These are phyloP conservation scores for Carex kokanica DNA, from an alignment of 176 grass and related monocot genomes.

Conservation along the genomic window DNA sequence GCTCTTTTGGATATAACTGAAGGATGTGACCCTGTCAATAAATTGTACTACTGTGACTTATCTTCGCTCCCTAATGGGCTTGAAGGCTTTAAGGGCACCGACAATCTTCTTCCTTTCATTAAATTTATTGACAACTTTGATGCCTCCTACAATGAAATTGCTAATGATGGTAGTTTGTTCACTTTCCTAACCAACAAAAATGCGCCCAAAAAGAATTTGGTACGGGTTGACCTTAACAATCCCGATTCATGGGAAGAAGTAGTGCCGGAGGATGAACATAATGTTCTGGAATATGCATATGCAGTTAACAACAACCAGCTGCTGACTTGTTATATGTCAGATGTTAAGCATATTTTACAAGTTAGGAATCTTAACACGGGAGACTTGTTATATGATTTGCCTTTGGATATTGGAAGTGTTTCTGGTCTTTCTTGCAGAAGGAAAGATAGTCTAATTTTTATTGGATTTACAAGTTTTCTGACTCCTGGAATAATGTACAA, in stretches of 20 bases:
- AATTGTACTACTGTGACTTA: constrained; percentile 79
- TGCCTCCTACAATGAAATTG: constrained; percentile 60
- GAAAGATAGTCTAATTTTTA: constrained; percentile 71
- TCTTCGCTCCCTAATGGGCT: constrained; percentile 63
- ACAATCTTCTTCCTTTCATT: constrained; percentile 72
- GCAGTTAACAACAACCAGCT: constrained; percentile 66
- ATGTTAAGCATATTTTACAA: constrained; percentile 85
- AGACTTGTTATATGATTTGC: constrained; percentile 63
- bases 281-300: constrained; percentile 61
- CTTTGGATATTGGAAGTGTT: constrained; percentile 81
- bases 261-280: constrained; percentile 71
- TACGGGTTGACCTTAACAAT: constrained; percentile 58
- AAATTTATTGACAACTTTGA: constrained; percentile 87
- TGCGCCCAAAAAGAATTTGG: constrained; percentile 77
- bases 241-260: constrained; percentile 62
- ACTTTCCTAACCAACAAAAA: constrained; percentile 87
- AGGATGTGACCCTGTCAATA: constrained; percentile 87
- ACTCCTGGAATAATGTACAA: constrained; percentile 83
- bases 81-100: constrained; percentile 50
- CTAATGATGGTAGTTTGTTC: constrained; percentile 74
- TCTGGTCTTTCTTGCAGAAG: constrained; percentile 73
- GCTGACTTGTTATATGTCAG: constrained; percentile 79
- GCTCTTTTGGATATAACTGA: constrained; percentile 54
- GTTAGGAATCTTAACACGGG: constrained; percentile 79
- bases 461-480: constrained; percentile 88